A percentile compares a stretch with the other conserved stretches of the same genome.
Conservation (phyloP, 768 basidiomycete species). For the Lactarius sanguifluus region DNA sequence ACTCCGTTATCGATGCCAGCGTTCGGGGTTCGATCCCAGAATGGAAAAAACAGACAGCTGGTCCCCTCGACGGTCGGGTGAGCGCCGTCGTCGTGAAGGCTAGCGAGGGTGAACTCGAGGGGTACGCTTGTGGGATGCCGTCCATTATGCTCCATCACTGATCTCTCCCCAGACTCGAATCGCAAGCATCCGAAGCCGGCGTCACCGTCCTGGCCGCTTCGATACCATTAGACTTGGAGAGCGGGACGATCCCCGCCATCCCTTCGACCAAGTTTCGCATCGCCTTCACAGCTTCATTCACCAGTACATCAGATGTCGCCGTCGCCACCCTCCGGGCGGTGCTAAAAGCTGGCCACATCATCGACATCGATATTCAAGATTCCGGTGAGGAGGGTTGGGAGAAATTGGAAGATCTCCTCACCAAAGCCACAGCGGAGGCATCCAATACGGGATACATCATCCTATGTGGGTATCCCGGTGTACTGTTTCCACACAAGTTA, state of each 20-base stretch:
- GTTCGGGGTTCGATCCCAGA: constrained; percentile 48
- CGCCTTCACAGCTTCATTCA: constrained; percentile 60
- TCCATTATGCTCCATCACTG: not conserved
- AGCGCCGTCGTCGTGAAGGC: constrained; percentile 49
- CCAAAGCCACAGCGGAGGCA: constrained; percentile 52
- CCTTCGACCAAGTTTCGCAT: constrained; percentile 45
- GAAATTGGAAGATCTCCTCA: constrained; percentile 67
- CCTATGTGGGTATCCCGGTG: constrained; percentile 47
- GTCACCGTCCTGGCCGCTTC: constrained; percentile 50
- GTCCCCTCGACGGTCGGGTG: constrained; percentile 45
- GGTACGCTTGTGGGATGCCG: constrained; percentile 41
- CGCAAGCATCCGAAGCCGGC: constrained; percentile 23
- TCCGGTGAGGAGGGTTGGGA: constrained; percentile 59
- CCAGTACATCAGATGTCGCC: constrained; percentile 46
- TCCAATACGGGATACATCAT: constrained; percentile 51
- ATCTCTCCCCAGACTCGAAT: constrained; percentile 24
- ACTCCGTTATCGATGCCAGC: constrained; percentile 64
- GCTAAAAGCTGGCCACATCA: constrained; percentile 55
- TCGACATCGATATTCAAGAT: constrained; percentile 69
- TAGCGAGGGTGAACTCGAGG: constrained; percentile 35
- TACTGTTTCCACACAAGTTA: not conserved
- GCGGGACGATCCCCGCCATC: constrained; percentile 40
- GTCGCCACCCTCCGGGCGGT: constrained; percentile 65
- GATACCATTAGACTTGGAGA: constrained; percentile 60
- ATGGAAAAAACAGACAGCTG: constrained; percentile 55